Evolutionary conservation across 495 filamentous ascomycete species (phyloP), one percentile per base, ranked within the genome.

Genomic region (Cercophora newfieldiana): DNA sequence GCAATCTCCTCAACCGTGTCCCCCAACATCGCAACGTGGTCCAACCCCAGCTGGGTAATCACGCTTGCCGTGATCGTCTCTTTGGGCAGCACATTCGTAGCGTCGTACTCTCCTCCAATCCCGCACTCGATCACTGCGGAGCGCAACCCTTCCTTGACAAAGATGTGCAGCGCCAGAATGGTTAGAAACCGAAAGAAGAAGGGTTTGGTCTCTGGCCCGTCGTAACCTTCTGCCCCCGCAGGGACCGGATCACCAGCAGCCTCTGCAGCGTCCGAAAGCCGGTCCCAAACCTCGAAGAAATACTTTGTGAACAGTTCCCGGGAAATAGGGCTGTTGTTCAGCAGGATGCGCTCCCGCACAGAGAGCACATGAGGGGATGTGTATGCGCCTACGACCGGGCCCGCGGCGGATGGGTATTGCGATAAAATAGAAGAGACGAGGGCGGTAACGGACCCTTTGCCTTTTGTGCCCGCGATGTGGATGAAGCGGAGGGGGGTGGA

Each of bases 251-350:
- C 62, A 0, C 57, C 61, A 1, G 81, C 82, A 1, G 68, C 67
- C 16, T 69, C 74, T n/a, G 79, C 81, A 0, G 77, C 73, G 8
- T 65, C 61, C 0, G 77, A 78, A 3, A 90, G 71, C 3, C 77
- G 72, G 24, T 88, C 86, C 88, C 87, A 91, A 0, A 91, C 80
- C 48, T 90, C 83, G 68, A 86, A 90, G 71, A 92, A 86, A 66
- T 90, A 89, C 49, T 68, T 69, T 3, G 86, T 79, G 63, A 93
- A 91, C 2, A 79, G 49, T 0, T 72, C 76, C 59, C 81, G 75
- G 0, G 79, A 71, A 7, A 92, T 77, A 0, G 86, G 83, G 0
- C 26, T 18, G 0, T 81, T 81, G 69, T 90, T 76, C 22, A 93
- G 79, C 44, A 81, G 80, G 65, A 92, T 90, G 62, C 90, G 83